Evolutionary conservation across 1,284 basidiomycete genomes (phyloP).

Genomic region (Malassezia brasiliensis): DNA sequence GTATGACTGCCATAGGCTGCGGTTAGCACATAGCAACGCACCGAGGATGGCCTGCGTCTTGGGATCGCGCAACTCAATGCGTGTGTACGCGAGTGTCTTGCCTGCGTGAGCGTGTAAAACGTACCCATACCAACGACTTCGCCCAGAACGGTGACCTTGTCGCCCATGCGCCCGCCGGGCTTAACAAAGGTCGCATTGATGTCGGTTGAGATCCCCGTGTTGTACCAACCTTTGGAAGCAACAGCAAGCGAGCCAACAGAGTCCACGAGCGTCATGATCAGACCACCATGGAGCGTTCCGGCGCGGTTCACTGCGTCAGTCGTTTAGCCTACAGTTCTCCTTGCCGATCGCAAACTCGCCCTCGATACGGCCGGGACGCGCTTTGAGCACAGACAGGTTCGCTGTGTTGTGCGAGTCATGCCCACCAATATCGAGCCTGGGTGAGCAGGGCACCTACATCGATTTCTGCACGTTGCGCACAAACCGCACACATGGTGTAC

Average conservation of each 20-base stretch:
- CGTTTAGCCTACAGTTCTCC: slow-evolving; percentile 21
- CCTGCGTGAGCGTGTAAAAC: slow-evolving; percentile 19
- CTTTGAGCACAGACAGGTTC: slow-evolving; percentile 23
- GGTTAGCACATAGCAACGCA: not conserved
- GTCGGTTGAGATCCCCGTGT: slow-evolving; percentile 78
- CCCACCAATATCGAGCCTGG: slow-evolving; percentile 18
- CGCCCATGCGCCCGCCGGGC: slow-evolving; percentile 54
- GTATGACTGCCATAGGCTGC: slow-evolving; percentile 55
- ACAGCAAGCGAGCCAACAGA: slow-evolving; percentile 74
- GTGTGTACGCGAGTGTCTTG: slow-evolving; percentile 38
- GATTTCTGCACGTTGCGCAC: slow-evolving; percentile 19
- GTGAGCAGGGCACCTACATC: slow-evolving; percentile 11
- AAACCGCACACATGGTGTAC: slow-evolving; percentile 24
- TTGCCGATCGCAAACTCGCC: slow-evolving; percentile 23
- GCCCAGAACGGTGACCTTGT: slow-evolving; percentile 22
- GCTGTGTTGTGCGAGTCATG: slow-evolving; percentile 37
- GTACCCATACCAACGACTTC: slow-evolving; percentile 29
- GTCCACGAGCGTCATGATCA: slow-evolving; percentile 73
- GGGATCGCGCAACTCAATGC: slow-evolving; percentile 37
- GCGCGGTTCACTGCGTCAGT: slow-evolving; percentile 31
- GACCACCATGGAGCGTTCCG: slow-evolving; percentile 64
- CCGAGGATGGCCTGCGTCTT: slow-evolving; percentile 25
- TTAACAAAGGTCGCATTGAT: slow-evolving; percentile 72
- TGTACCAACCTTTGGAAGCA: slow-evolving; percentile 67
- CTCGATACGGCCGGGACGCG: slow-evolving; percentile 28